phyloP scores from a whole-genome alignment of 768 basidiomycete genomes.

The Kondoa malvinella region DNA sequence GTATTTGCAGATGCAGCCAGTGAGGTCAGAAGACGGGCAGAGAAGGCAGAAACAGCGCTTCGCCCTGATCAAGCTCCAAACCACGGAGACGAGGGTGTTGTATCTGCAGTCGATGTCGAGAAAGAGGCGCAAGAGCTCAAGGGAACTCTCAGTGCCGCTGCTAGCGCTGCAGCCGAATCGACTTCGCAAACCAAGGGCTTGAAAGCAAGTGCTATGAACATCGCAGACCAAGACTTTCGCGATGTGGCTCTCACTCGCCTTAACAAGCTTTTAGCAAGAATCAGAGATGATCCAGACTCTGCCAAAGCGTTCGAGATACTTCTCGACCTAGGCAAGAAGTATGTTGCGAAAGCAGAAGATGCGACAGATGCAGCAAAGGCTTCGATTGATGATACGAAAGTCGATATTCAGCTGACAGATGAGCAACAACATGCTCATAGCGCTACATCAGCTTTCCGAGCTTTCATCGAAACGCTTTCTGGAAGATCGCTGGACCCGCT shows the following conservation, averaged over 20 bases:
- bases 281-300: neutral
- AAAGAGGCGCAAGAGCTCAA: neutral
- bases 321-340: neutral
- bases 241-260: neutral
- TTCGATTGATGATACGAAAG: neutral
- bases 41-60: neutral
- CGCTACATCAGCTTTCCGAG: neutral
- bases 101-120: neutral
- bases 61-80: neutral
- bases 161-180: neutral
- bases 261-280: neutral
- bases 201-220: neutral
- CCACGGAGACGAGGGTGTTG: neutral
- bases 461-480: neutral
- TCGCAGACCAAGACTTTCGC: neutral
- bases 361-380: neutral
- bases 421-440: slow-evolving; percentile 2
- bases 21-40: neutral
- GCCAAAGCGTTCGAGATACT: neutral
- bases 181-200: neutral
- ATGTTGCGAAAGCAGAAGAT: neutral
- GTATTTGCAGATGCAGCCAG: neutral
- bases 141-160: neutral
- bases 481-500: neutral
- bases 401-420: neutral